Conservation (phyloP, 2,329 filamentous ascomycete species). For the Diaporthe destruens region DNA sequence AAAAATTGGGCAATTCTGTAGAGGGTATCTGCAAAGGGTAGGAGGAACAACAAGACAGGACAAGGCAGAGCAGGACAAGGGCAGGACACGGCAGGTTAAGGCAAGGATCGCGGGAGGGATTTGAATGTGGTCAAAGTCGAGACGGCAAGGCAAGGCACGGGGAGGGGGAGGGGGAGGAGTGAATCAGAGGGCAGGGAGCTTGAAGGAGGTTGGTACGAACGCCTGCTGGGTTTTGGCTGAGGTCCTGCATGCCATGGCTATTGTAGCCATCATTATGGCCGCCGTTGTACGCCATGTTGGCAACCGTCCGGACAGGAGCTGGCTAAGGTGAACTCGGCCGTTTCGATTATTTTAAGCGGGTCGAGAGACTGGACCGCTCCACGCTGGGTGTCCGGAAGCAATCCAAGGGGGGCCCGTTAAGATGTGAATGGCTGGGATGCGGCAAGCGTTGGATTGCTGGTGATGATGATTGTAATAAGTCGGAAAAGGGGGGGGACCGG, state of each 20-base stretch:
- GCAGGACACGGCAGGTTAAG: constrained; percentile 19
- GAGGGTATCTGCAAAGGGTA: constrained; percentile 4
- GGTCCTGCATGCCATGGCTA: constrained; percentile 76
- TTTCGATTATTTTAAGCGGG: constrained; percentile 39
- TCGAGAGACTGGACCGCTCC: constrained; percentile 33
- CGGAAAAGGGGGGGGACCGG: constrained; percentile 29
- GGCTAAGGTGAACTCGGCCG: constrained; percentile 36
- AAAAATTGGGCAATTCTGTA: no score
- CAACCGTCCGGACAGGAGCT: constrained; percentile 30
- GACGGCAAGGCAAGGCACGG: neutral
- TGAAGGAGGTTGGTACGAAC: constrained; percentile 40
- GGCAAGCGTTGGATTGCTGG: constrained; percentile 31
- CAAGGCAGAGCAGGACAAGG: neutral
- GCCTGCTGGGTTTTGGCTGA: constrained; percentile 61
- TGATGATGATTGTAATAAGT: constrained; percentile 36
- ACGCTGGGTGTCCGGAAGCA: constrained; percentile 32
- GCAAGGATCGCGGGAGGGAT: constrained; percentile 19
- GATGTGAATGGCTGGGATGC: constrained; percentile 19
- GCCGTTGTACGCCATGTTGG: constrained; percentile 73
- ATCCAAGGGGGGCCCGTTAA: constrained; percentile 23
- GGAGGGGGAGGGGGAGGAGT: constrained; percentile 6
- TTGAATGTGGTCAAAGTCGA: neutral
- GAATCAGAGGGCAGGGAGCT: constrained; percentile 36
- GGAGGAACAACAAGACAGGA: neutral
- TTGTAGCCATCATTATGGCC: constrained; percentile 69